These are phyloP conservation scores for Auriscalpium vulgare DNA, from an alignment of 768 basidiomycete genomes.

Conservation along the genomic window DNA sequence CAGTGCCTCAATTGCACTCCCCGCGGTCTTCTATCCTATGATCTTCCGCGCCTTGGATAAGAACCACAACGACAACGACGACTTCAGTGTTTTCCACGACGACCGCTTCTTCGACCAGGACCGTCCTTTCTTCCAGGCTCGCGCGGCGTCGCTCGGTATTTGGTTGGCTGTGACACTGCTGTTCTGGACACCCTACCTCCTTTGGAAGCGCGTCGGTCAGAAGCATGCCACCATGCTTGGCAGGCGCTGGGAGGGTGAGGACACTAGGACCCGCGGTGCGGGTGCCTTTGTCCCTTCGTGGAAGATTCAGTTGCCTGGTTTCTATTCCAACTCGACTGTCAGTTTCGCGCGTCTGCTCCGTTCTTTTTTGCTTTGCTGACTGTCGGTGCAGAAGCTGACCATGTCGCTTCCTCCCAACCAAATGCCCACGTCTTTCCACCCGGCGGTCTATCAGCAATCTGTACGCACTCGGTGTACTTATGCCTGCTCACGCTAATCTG, in stretches of 20 bases:
- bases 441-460: slow-evolving; percentile 35
- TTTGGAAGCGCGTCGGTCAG: slow-evolving; percentile 41
- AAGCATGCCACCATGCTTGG: slow-evolving; percentile 30
- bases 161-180: slow-evolving; percentile 31
- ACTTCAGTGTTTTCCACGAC: slow-evolving; percentile 14
- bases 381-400: slow-evolving; percentile 26
- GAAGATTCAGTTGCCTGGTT: slow-evolving; percentile 33
- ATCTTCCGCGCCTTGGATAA: slow-evolving; percentile 21
- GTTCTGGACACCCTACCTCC: slow-evolving; percentile 32
- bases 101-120: neutral
- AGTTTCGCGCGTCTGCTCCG: neutral
- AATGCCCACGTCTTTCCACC: slow-evolving; percentile 31
- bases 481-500: neutral
- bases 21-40: slow-evolving; percentile 30
- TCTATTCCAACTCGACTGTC: slow-evolving; percentile 32
- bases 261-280: slow-evolving; percentile 22
- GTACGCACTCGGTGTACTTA: slow-evolving; percentile 19
- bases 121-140: slow-evolving; percentile 23
- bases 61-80: neutral
- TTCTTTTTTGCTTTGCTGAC: neutral
- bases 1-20: slow-evolving; percentile 34
- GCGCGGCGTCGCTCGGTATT: slow-evolving; percentile 28
- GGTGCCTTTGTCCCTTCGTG: slow-evolving; percentile 28
- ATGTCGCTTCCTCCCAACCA: slow-evolving; percentile 30
- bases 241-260: slow-evolving; percentile 32